Percentiles rank a stretch among this genome's conserved stretches.
phyloP scores from a whole-genome alignment of 257 asterid species.

The Nicotiana noctiflora region DNA sequence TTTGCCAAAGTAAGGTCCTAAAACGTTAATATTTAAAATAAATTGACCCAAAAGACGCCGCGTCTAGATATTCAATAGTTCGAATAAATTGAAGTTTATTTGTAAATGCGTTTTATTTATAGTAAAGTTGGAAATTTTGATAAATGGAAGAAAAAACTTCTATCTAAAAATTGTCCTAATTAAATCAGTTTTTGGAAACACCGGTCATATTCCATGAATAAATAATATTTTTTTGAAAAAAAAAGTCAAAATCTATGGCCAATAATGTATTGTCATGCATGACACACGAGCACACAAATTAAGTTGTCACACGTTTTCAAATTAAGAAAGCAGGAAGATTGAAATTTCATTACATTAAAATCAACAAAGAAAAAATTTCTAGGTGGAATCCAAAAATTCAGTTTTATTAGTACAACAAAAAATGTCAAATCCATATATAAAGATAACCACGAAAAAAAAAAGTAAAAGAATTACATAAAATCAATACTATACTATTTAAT shows the following conservation, averaged over 20 bases:
- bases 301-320: not conserved
- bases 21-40: no score
- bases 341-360: not conserved
- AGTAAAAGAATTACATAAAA: constrained; percentile 9
- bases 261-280: not conserved
- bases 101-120: no score
- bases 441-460: not conserved
- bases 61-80: not conserved
- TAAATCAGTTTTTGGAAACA: no score
- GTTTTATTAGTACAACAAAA: constrained; percentile 1
- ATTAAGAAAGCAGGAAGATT: not conserved
- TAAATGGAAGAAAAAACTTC: no score
- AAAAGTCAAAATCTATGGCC: no score
- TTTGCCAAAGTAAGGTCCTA: not conserved
- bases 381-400: not conserved
- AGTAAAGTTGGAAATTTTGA: no score
- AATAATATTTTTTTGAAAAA: no score
- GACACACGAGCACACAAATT: not conserved
- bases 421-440: constrained; percentile 7
- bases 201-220: no score
- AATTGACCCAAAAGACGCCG: not conserved
- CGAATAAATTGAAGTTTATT: no score
- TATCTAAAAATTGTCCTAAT: no score
- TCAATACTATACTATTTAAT: constrained; percentile 12
- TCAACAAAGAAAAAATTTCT: not conserved